A percentile compares a stretch with the other conserved stretches of the same genome.
phyloP scores from a whole-genome alignment of 257 asterid genomes.

The Paulownia fortunei region DNA sequence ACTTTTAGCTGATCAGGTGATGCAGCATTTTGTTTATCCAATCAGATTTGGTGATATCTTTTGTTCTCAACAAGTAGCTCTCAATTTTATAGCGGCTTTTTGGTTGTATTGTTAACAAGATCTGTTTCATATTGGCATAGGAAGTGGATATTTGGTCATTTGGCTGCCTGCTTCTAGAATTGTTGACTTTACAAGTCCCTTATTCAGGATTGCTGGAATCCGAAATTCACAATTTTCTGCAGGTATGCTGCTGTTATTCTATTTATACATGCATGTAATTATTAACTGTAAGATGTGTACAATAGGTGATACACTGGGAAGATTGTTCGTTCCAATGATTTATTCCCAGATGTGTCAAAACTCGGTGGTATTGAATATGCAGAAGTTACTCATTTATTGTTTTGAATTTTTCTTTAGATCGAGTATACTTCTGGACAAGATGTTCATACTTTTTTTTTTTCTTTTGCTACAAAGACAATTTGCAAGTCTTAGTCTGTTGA shows the following conservation, averaged over 20 bases:
- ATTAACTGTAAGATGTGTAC: neutral
- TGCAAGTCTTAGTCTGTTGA: neutral
- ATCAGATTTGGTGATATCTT: no score
- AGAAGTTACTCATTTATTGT: neutral
- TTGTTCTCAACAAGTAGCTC: neutral
- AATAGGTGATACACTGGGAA: neutral
- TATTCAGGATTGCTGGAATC: constrained; percentile 61
- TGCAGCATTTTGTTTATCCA: neutral
- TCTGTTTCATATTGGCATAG: constrained; percentile 39
- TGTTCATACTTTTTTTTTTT: no score
- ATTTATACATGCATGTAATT: neutral
- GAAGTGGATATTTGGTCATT: constrained; percentile 95
- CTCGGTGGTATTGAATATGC: neutral
- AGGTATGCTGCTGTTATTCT: constrained; percentile 29
- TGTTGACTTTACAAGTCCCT: constrained; percentile 76
- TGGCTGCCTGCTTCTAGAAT: constrained; percentile 84
- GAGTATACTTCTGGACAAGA: no score
- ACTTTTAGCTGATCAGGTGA: neutral
- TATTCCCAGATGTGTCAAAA: no score
- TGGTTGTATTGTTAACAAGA: constrained; percentile 1
- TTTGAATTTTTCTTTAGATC: no score
- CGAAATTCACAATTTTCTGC: constrained; percentile 52
- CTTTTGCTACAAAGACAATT: no score
- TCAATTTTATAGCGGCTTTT: neutral
- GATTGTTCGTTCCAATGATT: neutral